These are phyloP conservation scores for Drechslerella stenobrocha DNA, from an alignment of 2,329 filamentous ascomycete species.

Conservation along the genomic window DNA sequence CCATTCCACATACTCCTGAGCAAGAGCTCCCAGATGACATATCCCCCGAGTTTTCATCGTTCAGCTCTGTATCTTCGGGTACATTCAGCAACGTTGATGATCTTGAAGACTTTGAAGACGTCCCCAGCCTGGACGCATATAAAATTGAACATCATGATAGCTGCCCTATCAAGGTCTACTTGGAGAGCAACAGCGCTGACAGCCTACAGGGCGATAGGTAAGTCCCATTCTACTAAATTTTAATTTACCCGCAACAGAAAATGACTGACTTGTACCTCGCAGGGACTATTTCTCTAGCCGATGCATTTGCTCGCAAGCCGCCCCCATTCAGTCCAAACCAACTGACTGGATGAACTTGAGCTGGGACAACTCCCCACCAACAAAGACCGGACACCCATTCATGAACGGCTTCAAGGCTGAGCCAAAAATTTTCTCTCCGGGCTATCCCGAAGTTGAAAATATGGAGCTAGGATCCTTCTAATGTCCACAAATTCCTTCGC, in stretches of 20 bases:
- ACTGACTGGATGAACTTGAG: slow-evolving; percentile 44
- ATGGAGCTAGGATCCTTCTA: slow-evolving; percentile 45
- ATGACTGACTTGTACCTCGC: slow-evolving; percentile 5
- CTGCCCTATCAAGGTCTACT: slow-evolving; percentile 40
- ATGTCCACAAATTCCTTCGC: slow-evolving; percentile 17
- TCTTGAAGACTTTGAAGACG: slow-evolving; percentile 36
- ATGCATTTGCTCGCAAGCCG: slow-evolving; percentile 30
- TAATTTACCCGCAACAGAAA: too few species aligned
- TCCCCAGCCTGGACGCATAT: slow-evolving; percentile 30
- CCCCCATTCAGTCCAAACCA: slow-evolving; percentile 28
- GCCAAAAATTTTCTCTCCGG: slow-evolving; percentile 40
- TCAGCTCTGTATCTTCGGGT: slow-evolving; percentile 45
- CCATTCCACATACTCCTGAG: slow-evolving; percentile 45
- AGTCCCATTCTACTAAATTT: too few species aligned
- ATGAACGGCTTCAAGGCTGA: slow-evolving; percentile 42
- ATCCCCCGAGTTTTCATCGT: slow-evolving; percentile 44
- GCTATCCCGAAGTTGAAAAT: slow-evolving; percentile 42
- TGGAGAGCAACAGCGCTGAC: slow-evolving; percentile 24
- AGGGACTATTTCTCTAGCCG: slow-evolving; percentile 46
- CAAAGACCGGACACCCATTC: slow-evolving; percentile 32
- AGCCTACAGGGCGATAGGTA: slow-evolving; percentile 22
- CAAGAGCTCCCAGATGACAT: slow-evolving; percentile 38
- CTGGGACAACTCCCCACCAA: slow-evolving; percentile 47
- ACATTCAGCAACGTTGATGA: slow-evolving; percentile 45
- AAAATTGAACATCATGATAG: slow-evolving; percentile 42